Evolutionary conservation across 805 yeast genomes (phyloP), one percentile per base, ranked within the genome.

Genomic region (Debaryomyces tyrocola): DNA sequence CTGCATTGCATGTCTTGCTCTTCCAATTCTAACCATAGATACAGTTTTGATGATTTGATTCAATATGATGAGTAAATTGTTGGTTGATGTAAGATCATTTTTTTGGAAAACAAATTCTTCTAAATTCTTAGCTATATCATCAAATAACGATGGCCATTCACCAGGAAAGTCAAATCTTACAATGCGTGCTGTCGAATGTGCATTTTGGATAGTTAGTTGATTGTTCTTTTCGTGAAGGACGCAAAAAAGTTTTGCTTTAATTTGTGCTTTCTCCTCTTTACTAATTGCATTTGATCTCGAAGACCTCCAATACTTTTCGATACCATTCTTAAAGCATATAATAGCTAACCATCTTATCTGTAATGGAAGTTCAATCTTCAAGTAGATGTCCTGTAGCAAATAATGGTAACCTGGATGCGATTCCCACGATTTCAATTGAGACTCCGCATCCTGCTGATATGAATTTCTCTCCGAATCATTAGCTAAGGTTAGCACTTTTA

Each of bases 241-340:
- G 24, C 75, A 70, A 53, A 90, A 86, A 8, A 88, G 60, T 36
- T 84, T 69, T 15, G 67, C 55, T 48, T 83, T 75, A 40, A 90
- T 89, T 40, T 77, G 79, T 0, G 50, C 49, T 60, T 90, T 92
- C 58, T 90, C 97, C 14, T 85, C 89, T 40, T 75, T 77, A 2
- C 75, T 53, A 20, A 74, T 74, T 18, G 74, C 70, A 57, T 79
- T 68, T 29, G 74, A 67, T 15, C 88, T 73, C 0, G 89, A 74
- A 1, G 84, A 72, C 48, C 97, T 74, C 98, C 99, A 92, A 58
- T 81, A 82, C 59, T 79, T 82, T 14, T 89, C 96, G 17, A 90
- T 73, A 1, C 95, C 95, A 63, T 92, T 92, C 59, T 94, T 92
- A 65, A 92, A 82, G 52, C 86, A 87, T 36, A 92, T 92, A 1